phyloP scores from a whole-genome alignment of 805 yeast species.

The Candida rishiriensis region DNA sequence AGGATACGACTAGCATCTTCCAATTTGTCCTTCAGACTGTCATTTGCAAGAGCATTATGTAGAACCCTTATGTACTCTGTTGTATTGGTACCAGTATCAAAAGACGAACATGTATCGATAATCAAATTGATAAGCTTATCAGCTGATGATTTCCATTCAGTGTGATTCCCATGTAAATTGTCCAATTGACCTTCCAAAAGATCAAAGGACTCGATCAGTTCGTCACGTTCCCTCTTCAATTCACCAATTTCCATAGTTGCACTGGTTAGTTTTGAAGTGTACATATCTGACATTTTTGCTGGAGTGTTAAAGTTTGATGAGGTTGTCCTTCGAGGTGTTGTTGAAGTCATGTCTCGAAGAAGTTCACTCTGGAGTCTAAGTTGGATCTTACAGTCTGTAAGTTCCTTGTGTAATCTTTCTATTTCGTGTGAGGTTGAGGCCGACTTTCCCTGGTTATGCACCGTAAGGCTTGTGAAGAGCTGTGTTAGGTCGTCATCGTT shows the following conservation, averaged over 20 bases:
- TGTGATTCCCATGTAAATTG: conserved; percentile 13
- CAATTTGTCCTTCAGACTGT: conserved; percentile 7
- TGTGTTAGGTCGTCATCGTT: neutral
- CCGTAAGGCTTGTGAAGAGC: neutral
- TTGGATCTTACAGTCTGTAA: conserved; percentile 32
- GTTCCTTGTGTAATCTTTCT: conserved; percentile 25
- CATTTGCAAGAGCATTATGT: neutral
- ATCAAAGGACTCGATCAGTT: conserved; percentile 14
- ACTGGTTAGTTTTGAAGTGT: neutral
- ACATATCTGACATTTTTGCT: neutral
- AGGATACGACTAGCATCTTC: conserved; percentile 1
- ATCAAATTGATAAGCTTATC: conserved; percentile 8
- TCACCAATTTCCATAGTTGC: conserved; percentile 7
- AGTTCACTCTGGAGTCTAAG: conserved; percentile 29
- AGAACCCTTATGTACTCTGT: neutral
- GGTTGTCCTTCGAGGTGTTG: conserved; percentile 11
- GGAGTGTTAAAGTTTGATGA: no score
- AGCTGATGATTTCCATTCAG: conserved; percentile 8
- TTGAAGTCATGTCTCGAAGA: conserved; percentile 18
- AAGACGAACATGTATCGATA: neutral
- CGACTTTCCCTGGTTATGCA: no score
- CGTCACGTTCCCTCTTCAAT: conserved; percentile 15
- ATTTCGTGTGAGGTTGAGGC: conserved; percentile 11
- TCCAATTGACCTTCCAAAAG: conserved; percentile 14
- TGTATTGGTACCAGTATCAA: neutral